Evolutionary conservation across 2,329 filamentous ascomycete genomes (phyloP).

Genomic region (Neofusicoccum parvum): DNA sequence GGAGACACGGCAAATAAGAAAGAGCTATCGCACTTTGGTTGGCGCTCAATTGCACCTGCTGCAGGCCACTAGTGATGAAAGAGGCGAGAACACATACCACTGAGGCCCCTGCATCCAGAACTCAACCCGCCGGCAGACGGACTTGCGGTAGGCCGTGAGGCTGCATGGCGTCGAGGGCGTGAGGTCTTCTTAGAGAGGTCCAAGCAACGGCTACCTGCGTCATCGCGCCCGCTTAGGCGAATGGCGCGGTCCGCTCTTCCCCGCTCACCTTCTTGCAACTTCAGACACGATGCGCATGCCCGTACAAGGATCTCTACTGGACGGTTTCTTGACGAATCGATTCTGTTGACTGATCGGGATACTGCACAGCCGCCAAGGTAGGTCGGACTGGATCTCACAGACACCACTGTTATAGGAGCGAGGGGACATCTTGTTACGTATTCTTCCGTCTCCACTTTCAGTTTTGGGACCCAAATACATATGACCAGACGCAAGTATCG

Average conservation of each 20-base stretch:
- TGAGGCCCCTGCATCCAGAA: neutral
- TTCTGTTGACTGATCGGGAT: no score
- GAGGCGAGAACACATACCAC: neutral
- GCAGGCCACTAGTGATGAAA: neutral
- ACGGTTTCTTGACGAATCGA: no score
- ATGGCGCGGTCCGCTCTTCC: neutral
- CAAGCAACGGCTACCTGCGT: neutral
- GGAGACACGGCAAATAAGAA: neutral
- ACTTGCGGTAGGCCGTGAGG: neutral
- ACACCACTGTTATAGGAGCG: neutral
- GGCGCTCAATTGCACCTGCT: neutral
- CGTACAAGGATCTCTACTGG: no score
- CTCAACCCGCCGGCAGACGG: neutral
- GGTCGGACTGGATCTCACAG: no score
- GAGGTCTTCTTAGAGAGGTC: neutral
- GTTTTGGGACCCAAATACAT: neutral
- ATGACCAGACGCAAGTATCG: neutral
- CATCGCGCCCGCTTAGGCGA: neutral
- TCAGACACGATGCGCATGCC: no score
- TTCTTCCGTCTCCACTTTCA: neutral
- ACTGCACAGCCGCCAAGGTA: no score
- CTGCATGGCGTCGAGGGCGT: neutral
- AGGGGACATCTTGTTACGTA: neutral
- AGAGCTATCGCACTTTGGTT: neutral
- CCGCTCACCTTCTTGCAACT: neutral